Evolutionary conservation across 2,329 filamentous ascomycete genomes (phyloP).

Genomic region (Juglanconis oblonga): DNA sequence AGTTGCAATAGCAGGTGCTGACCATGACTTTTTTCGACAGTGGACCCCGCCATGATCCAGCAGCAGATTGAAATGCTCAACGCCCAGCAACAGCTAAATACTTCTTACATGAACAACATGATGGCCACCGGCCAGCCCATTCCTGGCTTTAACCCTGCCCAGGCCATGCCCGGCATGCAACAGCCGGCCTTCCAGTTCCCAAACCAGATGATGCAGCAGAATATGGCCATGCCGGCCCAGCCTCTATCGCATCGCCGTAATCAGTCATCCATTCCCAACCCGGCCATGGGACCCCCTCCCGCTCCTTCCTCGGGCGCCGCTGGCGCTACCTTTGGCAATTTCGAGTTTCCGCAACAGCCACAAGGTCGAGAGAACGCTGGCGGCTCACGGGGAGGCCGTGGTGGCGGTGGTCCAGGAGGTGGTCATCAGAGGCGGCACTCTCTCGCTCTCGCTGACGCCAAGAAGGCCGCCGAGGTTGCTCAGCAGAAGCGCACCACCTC

Average conservation of each 20-base stretch:
- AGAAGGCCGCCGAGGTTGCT: conserved; percentile 93
- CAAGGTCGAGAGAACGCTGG: conserved; percentile 63
- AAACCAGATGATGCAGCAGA: conserved; percentile 70
- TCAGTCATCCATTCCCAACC: conserved; percentile 91
- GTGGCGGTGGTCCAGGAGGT: conserved; percentile 64
- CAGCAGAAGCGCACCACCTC: conserved; percentile 95
- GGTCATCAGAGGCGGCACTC: conserved; percentile 95
- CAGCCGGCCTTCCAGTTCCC: conserved; percentile 90
- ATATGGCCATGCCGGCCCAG: conserved; percentile 73
- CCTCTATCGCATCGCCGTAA: conserved; percentile 91
- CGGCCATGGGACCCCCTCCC: conserved; percentile 83
- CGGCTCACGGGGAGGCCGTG: conserved; percentile 66
- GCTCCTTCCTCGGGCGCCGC: conserved; percentile 90
- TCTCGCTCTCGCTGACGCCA: conserved; percentile 88
- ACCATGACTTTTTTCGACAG: conserved; percentile 41
- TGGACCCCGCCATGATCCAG: conserved; percentile 97
- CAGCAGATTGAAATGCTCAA: conserved; percentile 90
- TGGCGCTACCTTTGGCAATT: conserved; percentile 75
- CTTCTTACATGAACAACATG: conserved; percentile 95
- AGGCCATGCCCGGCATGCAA: conserved; percentile 75
- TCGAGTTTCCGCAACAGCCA: conserved; percentile 58
- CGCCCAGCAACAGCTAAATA: conserved; percentile 89
- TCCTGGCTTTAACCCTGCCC: conserved; percentile 72
- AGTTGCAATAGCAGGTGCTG: conserved; percentile 1
- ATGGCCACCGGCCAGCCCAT: conserved; percentile 78